Percentiles rank a stretch among this genome's conserved stretches.
phyloP scores from a whole-genome alignment of 2,329 filamentous ascomycete genomes.

The Hypomyces perniciosus region DNA sequence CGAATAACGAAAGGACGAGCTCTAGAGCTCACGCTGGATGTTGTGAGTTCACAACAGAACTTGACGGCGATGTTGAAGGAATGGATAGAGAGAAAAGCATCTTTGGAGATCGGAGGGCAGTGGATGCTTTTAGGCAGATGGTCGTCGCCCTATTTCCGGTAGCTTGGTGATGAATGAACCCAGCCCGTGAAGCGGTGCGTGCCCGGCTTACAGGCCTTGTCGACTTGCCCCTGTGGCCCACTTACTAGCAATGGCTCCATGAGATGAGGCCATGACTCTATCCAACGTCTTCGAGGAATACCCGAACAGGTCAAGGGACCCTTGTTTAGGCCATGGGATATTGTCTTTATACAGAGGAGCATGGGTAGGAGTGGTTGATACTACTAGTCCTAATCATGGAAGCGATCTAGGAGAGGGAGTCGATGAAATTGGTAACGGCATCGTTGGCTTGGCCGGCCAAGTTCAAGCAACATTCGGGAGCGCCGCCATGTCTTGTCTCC shows the following conservation, averaged over 20 bases:
- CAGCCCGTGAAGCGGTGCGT: no score
- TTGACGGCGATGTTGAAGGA: constrained; percentile 3
- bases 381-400: neutral
- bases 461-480: no score
- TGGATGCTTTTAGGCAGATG: constrained; percentile 5
- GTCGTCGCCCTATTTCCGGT: neutral
- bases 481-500: no score
- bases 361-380: neutral
- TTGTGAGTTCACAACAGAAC: neutral
- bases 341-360: neutral
- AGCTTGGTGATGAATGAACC: no score
- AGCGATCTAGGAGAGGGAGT: constrained; percentile 8
- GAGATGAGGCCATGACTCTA: neutral
- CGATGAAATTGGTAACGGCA: constrained; percentile 4
- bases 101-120: neutral
- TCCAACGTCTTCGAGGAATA: constrained; percentile 2
- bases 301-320: constrained; percentile 4
- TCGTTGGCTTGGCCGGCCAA: neutral
- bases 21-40: constrained; percentile 3
- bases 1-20: constrained; percentile 10
- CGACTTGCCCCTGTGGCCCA: neutral
- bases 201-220: neutral
- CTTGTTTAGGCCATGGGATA: constrained; percentile 1
- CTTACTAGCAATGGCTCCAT: neutral
- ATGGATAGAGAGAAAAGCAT: neutral